A percentile compares a stretch with the other conserved stretches of the same genome.
Conservation (phyloP, 2,329 filamentous ascomycete species). For the Teratosphaeria pseudoeucalypti region DNA sequence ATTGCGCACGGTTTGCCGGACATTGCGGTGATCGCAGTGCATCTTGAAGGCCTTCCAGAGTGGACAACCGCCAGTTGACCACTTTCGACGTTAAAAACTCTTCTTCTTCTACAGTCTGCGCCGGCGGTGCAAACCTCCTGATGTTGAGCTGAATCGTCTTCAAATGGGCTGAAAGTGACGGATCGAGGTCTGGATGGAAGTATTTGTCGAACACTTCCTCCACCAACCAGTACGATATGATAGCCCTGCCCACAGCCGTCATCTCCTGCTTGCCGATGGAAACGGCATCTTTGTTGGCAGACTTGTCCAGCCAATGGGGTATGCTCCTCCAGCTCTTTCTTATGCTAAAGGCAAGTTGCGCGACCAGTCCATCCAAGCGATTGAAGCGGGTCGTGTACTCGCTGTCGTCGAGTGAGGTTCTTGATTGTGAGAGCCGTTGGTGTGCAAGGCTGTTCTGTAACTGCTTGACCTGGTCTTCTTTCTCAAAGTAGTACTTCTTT, state of each 20-base stretch:
- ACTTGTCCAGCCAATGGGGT: constrained; percentile 67
- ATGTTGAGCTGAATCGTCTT: constrained; percentile 86
- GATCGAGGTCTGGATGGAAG: constrained; percentile 83
- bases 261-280: constrained; percentile 91
- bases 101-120: constrained; percentile 73
- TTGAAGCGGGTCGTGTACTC: constrained; percentile 86
- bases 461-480: constrained; percentile 79
- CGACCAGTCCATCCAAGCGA: constrained; percentile 84
- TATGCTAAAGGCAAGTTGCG: constrained; percentile 90
- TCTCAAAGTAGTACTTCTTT: constrained; percentile 93
- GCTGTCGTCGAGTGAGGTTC: constrained; percentile 87
- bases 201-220: constrained; percentile 84
- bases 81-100: constrained; percentile 81
- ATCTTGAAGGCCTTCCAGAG: constrained; percentile 77
- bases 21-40: constrained; percentile 56
- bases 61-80: constrained; percentile 86
- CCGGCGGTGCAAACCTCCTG: constrained; percentile 61
- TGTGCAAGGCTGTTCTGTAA: constrained; percentile 96
- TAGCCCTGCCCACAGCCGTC: constrained; percentile 84
- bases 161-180: constrained; percentile 62
- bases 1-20: constrained; percentile 53
- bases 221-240: constrained; percentile 80
- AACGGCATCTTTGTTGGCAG: constrained; percentile 75
- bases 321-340: constrained; percentile 84
- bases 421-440: constrained; percentile 86